A percentile compares a stretch with the other conserved stretches of the same genome.
Evolutionary conservation across 2,329 filamentous ascomycete genomes (phyloP).

Genomic region (Thelonectria olida): DNA sequence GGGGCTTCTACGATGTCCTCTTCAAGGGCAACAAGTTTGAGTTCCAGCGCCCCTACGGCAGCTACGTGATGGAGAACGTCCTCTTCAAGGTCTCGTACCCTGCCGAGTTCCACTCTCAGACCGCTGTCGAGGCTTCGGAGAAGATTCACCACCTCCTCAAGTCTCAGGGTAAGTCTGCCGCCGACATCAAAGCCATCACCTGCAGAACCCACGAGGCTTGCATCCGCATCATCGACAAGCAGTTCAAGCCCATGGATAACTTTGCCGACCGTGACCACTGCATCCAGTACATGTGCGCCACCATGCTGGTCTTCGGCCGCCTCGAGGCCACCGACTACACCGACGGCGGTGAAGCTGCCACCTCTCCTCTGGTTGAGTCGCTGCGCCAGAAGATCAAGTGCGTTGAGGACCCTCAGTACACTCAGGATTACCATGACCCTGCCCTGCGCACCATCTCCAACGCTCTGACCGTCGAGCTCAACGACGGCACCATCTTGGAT

Average conservation of each 20-base stretch:
- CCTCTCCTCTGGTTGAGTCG: constrained; percentile 86
- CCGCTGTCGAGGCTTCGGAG: constrained; percentile 93
- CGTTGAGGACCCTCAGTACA: constrained; percentile 96
- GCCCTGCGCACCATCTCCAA: constrained; percentile 96
- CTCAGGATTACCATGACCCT: constrained; percentile 94
- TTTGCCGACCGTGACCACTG: constrained; percentile 99
- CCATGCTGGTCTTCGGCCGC: constrained; percentile 95
- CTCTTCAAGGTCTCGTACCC: constrained; percentile 99
- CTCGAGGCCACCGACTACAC: constrained; percentile 94
- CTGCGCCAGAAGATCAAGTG: constrained; percentile 94
- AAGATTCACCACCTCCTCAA: constrained; percentile 86
- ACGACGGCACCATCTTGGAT: constrained; percentile 90
- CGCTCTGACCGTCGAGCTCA: constrained; percentile 91
- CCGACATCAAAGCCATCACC: constrained; percentile 91
- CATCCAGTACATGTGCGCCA: constrained; percentile 98
- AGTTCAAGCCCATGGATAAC: constrained; percentile 99
- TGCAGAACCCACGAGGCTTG: constrained; percentile 99
- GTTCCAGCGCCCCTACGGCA: constrained; percentile 96
- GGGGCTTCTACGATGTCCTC: constrained; percentile 99
- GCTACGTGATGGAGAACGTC: constrained; percentile 99
- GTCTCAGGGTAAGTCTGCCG: constrained; percentile 86
- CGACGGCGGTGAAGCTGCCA: constrained; percentile 91
- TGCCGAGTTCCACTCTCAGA: constrained; percentile 98
- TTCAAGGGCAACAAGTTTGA: constrained; percentile 96
- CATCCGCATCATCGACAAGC: constrained; percentile 99